Evolutionary conservation across 441 rosid genomes (phyloP).

Genomic region (Corymbia citriodora): DNA sequence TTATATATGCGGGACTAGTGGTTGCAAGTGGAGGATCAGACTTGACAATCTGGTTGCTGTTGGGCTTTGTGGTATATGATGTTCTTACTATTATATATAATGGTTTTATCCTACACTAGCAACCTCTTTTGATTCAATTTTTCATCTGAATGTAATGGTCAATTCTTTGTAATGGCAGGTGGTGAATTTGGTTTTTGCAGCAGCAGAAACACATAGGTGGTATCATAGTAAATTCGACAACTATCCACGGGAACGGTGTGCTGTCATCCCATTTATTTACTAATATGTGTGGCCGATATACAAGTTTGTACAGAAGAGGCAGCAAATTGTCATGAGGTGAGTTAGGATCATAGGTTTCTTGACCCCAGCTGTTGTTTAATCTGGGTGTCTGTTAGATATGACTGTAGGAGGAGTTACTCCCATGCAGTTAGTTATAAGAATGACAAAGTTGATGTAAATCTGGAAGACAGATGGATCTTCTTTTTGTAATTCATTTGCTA

Average conservation of each 20-base stretch:
- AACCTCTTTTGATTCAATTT: background rate
- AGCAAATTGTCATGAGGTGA: background rate
- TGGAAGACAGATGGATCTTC: background rate
- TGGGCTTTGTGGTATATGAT: slow-evolving; percentile 50
- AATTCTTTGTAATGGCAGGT: slow-evolving; percentile 32
- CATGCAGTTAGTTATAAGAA: background rate
- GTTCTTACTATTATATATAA: background rate
- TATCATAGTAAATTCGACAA: slow-evolving; percentile 53
- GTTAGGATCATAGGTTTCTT: background rate
- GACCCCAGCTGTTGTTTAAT: background rate
- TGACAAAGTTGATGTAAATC: background rate
- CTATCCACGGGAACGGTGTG: slow-evolving; percentile 45
- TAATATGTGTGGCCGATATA: slow-evolving; percentile 1
- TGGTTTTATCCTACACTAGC: background rate
- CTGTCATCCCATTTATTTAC: slow-evolving; percentile 42
- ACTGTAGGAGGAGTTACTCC: background rate
- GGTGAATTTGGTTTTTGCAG: slow-evolving; percentile 50
- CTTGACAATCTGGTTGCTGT: slow-evolving; percentile 48
- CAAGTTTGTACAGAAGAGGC: background rate
- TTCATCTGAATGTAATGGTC: background rate
- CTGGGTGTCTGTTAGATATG: background rate
- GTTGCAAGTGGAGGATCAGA: slow-evolving; percentile 70
- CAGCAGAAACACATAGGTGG: slow-evolving; percentile 77
- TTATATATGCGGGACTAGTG: slow-evolving; percentile 52
- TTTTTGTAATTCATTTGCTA: background rate